Conservation (phyloP, 305 asterid species). For the Fraxinus sp. region DNA sequence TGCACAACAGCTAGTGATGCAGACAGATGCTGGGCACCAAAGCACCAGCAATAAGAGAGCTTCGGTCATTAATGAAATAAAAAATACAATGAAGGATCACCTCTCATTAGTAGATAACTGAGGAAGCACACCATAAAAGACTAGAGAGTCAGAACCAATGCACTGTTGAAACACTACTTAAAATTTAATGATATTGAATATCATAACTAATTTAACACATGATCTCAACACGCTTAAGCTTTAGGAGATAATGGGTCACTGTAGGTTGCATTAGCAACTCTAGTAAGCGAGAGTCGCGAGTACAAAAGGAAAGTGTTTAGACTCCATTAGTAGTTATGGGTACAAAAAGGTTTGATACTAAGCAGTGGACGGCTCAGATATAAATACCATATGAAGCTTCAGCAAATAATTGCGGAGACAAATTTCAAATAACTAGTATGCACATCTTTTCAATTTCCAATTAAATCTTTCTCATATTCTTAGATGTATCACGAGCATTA, state of each 20-base stretch:
- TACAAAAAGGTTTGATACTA: not conserved
- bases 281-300: not conserved
- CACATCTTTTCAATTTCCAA: not conserved
- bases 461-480: not conserved
- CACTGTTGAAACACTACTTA: not conserved
- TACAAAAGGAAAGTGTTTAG: not conserved
- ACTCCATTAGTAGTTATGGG: not conserved
- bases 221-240: not conserved
- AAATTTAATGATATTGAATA: not conserved
- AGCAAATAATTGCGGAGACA: not conserved
- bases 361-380: not conserved
- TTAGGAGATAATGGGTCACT: not conserved
- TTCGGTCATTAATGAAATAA: not conserved
- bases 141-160: not conserved
- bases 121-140: not conserved
- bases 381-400: not conserved
- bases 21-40: not conserved
- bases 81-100: not conserved
- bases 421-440: not conserved
- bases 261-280: not conserved
- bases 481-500: not conserved
- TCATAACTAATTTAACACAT: not conserved
- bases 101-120: slow-evolving; percentile 1
- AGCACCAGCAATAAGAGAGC: not conserved
- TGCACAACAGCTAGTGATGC: not conserved